Conservation (phyloP, 1,284 basidiomycete genomes). For the Gymnopus androsaceus region DNA sequence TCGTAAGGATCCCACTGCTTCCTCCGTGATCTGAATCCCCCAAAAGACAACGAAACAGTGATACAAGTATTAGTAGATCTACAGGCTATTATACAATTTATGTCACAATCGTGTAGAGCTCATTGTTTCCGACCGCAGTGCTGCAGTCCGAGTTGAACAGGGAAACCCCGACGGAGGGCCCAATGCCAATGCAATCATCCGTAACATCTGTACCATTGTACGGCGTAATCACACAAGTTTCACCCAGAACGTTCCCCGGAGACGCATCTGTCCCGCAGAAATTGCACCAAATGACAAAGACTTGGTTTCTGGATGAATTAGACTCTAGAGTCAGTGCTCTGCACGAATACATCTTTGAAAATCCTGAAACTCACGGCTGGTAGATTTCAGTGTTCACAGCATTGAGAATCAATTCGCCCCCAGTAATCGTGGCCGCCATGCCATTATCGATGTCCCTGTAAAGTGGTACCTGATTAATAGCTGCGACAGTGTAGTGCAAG, state of each 20-base stretch:
- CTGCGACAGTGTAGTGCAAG: too few species aligned
- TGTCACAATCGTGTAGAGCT: not conserved
- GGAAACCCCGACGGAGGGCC: not conserved
- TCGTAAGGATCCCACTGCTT: too few species aligned
- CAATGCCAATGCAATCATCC: slow-evolving; percentile 1
- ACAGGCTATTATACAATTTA: too few species aligned
- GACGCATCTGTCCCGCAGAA: not conserved
- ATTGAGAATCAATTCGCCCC: slow-evolving; percentile 1
- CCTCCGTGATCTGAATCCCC: too few species aligned
- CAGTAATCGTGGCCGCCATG: not conserved
- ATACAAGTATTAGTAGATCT: too few species aligned
- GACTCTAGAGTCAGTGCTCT: not conserved
- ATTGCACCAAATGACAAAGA: slow-evolving; percentile 3
- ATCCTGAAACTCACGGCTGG: not conserved
- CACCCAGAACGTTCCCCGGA: not conserved
- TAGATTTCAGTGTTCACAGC: not conserved
- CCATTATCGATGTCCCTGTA: not conserved
- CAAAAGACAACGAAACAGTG: too few species aligned
- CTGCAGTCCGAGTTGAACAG: not conserved
- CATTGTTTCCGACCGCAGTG: not conserved
- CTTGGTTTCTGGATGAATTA: not conserved
- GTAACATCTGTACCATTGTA: not conserved
- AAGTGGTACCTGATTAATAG: too few species aligned
- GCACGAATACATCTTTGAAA: too few species aligned
- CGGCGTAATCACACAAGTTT: not conserved